phyloP scores from a whole-genome alignment of 352 stramenopile species.

The Achlya hypogyna region DNA sequence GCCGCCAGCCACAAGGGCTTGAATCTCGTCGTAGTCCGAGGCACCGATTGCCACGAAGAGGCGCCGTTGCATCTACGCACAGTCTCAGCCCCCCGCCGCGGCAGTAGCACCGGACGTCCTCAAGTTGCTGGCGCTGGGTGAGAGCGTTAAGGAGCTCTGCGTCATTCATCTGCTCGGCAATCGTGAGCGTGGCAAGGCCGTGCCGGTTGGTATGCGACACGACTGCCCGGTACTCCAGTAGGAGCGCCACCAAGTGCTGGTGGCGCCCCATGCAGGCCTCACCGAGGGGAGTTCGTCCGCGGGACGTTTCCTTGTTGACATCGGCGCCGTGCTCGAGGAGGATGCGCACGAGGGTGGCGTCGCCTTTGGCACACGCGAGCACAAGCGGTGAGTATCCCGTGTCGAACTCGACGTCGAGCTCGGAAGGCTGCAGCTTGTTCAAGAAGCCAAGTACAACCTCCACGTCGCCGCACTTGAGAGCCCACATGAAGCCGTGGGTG shows the following conservation, averaged over 20 bases:
- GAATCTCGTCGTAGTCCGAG: slow-evolving; percentile 45
- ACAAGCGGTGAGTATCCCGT: slow-evolving; percentile 60
- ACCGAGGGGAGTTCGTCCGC: slow-evolving; percentile 47
- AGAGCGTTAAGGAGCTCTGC: background rate
- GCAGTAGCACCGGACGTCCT: background rate
- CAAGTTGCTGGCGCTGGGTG: background rate
- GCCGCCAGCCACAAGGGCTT: slow-evolving; percentile 4
- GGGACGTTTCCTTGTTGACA: slow-evolving; percentile 59
- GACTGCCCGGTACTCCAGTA: slow-evolving; percentile 51
- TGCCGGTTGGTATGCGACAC: slow-evolving; percentile 56
- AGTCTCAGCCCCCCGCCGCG: background rate
- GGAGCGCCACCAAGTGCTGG: slow-evolving; percentile 34
- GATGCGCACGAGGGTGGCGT: slow-evolving; percentile 40
- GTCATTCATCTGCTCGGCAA: slow-evolving; percentile 21
- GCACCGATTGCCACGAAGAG: slow-evolving; percentile 62
- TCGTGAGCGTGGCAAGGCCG: slow-evolving; percentile 35
- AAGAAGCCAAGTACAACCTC: slow-evolving; percentile 58
- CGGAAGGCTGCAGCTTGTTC: slow-evolving; percentile 29
- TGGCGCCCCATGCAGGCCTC: slow-evolving; percentile 53
- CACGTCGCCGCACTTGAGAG: slow-evolving; percentile 49
- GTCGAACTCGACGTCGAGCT: slow-evolving; percentile 47
- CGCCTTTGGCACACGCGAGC: slow-evolving; percentile 36
- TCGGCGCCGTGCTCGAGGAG: slow-evolving; percentile 56
- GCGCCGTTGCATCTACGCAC: slow-evolving; percentile 29
- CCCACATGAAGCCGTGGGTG: slow-evolving; percentile 46